Conservation (phyloP, 2,329 filamentous ascomycete genomes). For the Xylariales sp. region DNA sequence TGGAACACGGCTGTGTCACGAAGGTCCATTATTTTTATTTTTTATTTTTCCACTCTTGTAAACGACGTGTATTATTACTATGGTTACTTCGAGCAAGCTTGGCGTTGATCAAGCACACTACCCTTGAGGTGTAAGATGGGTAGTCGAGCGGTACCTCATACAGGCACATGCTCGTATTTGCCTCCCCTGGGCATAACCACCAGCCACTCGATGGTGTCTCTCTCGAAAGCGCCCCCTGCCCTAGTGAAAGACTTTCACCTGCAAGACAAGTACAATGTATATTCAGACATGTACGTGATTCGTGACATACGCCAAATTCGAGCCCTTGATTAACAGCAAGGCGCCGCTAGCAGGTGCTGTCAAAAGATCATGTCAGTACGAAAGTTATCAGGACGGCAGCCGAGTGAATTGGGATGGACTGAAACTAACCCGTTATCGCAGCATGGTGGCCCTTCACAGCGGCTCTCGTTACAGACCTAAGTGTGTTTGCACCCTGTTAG, state of each 20-base stretch:
- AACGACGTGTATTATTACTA: slow-evolving; percentile 29
- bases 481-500: not conserved
- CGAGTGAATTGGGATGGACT: not conserved
- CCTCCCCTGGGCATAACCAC: not conserved
- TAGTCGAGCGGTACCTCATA: not conserved
- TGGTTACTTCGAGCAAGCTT: slow-evolving; percentile 7
- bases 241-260: not conserved
- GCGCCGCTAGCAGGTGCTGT: not conserved
- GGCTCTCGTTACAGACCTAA: no score
- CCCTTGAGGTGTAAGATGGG: not conserved
- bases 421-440: not conserved
- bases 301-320: not conserved
- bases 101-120: not conserved
- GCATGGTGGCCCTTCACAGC: not conserved
- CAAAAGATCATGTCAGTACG: not conserved
- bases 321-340: not conserved
- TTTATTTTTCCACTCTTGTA: slow-evolving; percentile 5
- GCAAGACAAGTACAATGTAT: no score
- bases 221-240: not conserved
- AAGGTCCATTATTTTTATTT: not conserved
- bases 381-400: not conserved
- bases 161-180: not conserved
- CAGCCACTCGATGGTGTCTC: not conserved
- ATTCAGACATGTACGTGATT: not conserved
- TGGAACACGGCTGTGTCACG: not conserved